phyloP scores from a whole-genome alignment of 129 eudicot genomes.

The Chrysanthemum seticuspe region DNA sequence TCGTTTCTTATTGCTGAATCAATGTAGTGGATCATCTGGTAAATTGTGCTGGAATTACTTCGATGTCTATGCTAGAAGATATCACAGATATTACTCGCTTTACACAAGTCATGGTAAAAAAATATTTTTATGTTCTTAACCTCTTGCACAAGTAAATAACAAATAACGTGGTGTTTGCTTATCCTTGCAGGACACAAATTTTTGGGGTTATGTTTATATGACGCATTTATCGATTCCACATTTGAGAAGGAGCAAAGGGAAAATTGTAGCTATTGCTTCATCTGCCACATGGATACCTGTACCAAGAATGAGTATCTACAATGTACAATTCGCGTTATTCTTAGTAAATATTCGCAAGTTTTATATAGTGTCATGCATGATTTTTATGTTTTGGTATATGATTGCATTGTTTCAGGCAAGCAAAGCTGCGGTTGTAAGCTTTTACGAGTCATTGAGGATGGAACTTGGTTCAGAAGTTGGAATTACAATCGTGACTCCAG shows the following conservation, averaged over 20 bases:
- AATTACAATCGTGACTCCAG: slow-evolving; percentile 59
- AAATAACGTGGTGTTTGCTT: neutral
- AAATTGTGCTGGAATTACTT: slow-evolving; percentile 42
- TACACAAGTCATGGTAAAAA: slow-evolving; percentile 43
- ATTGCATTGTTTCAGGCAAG: slow-evolving; percentile 45
- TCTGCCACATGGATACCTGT: slow-evolving; percentile 54
- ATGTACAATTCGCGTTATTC: slow-evolving; percentile 22
- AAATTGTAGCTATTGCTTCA: slow-evolving; percentile 49
- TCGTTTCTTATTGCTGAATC: neutral
- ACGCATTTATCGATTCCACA: slow-evolving; percentile 54
- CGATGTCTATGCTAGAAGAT: slow-evolving; percentile 46
- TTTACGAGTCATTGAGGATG: slow-evolving; percentile 55
- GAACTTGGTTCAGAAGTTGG: slow-evolving; percentile 52
- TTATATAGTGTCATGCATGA: neutral
- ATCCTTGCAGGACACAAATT: slow-evolving; percentile 50
- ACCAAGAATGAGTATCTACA: slow-evolving; percentile 53
- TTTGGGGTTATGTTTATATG: slow-evolving; percentile 66
- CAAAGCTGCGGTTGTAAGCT: slow-evolving; percentile 57
- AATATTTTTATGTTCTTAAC: neutral
- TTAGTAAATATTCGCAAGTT: neutral
- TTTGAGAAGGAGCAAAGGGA: slow-evolving; percentile 51
- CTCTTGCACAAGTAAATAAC: neutral
- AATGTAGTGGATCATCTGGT: slow-evolving; percentile 52
- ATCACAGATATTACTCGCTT: slow-evolving; percentile 28
- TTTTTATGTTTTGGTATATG: neutral